phyloP scores from a whole-genome alignment of 2,329 filamentous ascomycete genomes.

The Fusarium begoniae region DNA sequence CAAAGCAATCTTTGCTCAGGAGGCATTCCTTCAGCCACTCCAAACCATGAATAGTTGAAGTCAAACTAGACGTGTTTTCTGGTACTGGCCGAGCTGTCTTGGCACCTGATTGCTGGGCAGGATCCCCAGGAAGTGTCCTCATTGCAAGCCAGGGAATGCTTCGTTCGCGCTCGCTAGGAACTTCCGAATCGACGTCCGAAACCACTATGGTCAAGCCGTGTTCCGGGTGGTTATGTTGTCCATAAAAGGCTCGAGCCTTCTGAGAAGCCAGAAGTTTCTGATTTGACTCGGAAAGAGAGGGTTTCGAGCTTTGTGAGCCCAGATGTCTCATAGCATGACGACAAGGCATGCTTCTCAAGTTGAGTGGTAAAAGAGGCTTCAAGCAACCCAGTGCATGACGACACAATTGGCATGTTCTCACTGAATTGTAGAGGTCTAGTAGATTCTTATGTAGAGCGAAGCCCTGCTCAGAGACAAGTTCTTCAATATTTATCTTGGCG shows the following conservation, averaged over 20 bases:
- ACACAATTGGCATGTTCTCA: not conserved
- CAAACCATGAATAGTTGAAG: not conserved
- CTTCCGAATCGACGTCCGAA: not conserved
- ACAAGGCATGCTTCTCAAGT: not conserved
- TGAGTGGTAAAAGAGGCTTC: not conserved
- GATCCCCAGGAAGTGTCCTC: not conserved
- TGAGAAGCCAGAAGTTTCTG: not conserved
- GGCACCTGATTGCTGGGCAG: not conserved
- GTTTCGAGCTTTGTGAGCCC: too few relatives aligned
- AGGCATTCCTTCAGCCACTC: constrained; percentile 1
- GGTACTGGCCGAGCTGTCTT: not conserved
- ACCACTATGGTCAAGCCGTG: not conserved
- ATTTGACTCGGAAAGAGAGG: not conserved
- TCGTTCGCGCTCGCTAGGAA: too few relatives aligned
- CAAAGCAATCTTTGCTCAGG: not conserved
- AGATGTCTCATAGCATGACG: not conserved
- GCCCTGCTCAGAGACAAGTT: not conserved
- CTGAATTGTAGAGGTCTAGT: not conserved
- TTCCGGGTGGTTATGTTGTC: not conserved
- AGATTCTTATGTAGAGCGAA: not conserved
- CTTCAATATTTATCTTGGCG: not conserved
- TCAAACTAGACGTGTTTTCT: not conserved
- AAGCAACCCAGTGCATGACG: not conserved
- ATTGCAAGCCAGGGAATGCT: not conserved
- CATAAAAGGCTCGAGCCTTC: not conserved